A percentile compares a stretch with the other conserved stretches of the same genome.
phyloP scores from a whole-genome alignment of 495 filamentous ascomycete species.

The Aspergillus heteromorphus region DNA sequence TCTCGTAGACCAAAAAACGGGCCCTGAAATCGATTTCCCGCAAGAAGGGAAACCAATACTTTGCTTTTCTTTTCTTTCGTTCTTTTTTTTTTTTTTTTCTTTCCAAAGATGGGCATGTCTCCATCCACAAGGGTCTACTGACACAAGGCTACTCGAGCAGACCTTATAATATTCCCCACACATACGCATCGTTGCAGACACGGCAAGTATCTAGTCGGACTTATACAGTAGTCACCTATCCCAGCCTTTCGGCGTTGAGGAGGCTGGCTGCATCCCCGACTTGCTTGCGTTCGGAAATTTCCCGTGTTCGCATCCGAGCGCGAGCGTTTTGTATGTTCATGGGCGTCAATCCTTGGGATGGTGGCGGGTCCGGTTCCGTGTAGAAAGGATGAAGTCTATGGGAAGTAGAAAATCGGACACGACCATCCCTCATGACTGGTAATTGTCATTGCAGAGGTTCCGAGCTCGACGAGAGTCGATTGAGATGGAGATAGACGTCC shows the following conservation, averaged over 20 bases:
- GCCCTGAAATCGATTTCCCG: background rate
- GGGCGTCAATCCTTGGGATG: conserved; percentile 83
- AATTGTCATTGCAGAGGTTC: conserved; percentile 97
- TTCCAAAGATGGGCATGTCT: background rate
- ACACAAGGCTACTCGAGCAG: too few relatives aligned
- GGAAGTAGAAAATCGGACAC: conserved; percentile 42
- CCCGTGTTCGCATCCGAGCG: conserved; percentile 50
- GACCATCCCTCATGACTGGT: conserved; percentile 87
- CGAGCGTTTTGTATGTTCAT: conserved; percentile 55
- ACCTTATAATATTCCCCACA: background rate
- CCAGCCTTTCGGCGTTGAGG: conserved; percentile 30
- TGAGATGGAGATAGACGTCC: conserved; percentile 96
- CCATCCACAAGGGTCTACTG: background rate
- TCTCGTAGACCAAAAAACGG: conserved; percentile 5
- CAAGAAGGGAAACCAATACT: too few relatives aligned
- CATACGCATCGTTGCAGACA: background rate
- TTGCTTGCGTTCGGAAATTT: conserved; percentile 79
- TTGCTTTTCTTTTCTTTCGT: too few relatives aligned
- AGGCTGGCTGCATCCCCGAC: conserved; percentile 75
- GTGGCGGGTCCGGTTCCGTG: conserved; percentile 29
- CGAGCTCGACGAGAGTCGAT: conserved; percentile 88
- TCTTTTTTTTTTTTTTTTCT: background rate
- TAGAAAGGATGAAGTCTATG: conserved; percentile 43
- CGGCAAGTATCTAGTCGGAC: background rate
- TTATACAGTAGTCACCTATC: conserved; percentile 12